phyloP scores from a whole-genome alignment of 139 green algal genomes.

The Chlamydomonas schloesseri region DNA sequence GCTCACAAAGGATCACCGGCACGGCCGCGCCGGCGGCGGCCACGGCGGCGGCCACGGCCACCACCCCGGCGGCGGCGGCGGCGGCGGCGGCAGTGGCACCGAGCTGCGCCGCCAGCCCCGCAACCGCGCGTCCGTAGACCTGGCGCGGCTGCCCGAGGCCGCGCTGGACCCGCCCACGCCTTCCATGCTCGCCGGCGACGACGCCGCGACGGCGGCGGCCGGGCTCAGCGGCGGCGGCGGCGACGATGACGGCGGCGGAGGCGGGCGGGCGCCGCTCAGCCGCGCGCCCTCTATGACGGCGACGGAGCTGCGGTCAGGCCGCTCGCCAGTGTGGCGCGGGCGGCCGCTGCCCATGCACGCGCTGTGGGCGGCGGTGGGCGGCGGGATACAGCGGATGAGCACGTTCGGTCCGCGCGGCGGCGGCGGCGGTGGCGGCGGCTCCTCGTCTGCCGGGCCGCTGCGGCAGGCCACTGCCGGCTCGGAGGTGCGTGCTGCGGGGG shows the following conservation, averaged over 20 bases:
- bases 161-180: neutral
- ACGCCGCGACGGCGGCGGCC: too few species aligned
- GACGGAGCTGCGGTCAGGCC: too few species aligned
- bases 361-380: neutral
- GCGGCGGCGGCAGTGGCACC: too few species aligned
- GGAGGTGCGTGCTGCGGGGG: neutral
- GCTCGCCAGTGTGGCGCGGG: too few species aligned
- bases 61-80: too few species aligned
- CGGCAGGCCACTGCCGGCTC: neutral
- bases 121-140: neutral
- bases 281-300: neutral
- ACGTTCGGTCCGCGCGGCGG: neutral
- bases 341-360: neutral
- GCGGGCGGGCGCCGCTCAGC: neutral
- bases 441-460: neutral
- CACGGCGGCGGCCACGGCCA: neutral
- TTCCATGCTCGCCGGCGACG: neutral
- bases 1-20: too few species aligned
- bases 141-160: neutral
- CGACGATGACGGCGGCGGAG: neutral
- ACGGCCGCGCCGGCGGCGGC: neutral
- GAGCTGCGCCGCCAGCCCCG: neutral
- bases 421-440: neutral
- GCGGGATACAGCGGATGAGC: neutral
- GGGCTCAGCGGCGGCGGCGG: neutral